Evolutionary conservation across 2,329 filamentous ascomycete genomes (phyloP).

Genomic region (Calonectria leucothoes): DNA sequence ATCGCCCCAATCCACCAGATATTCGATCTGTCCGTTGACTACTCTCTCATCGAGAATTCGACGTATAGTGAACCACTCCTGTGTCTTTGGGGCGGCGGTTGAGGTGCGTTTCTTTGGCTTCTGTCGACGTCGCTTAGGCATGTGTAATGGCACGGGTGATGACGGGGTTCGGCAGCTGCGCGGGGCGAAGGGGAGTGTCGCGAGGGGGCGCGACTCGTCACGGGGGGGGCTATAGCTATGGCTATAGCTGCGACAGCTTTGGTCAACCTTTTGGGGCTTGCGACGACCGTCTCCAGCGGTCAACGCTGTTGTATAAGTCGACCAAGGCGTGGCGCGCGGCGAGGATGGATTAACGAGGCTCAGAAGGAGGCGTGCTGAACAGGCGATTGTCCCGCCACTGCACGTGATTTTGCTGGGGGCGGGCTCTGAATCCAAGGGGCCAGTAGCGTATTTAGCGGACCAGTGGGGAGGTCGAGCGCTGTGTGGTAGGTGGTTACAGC

Average conservation of each 20-base stretch:
- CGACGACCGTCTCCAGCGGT: constrained; percentile 43
- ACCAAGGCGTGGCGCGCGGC: constrained; percentile 40
- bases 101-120: constrained; percentile 34
- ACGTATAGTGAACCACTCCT: constrained; percentile 49
- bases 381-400: constrained; percentile 38
- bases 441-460: constrained; percentile 28
- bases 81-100: constrained; percentile 31
- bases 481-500: neutral
- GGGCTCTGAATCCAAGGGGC: constrained; percentile 30
- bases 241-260: constrained; percentile 23
- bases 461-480: constrained; percentile 7
- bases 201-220: constrained; percentile 14
- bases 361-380: constrained; percentile 36
- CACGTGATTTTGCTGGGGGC: constrained; percentile 39
- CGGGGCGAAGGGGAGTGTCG: constrained; percentile 14
- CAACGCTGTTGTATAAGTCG: constrained; percentile 48
- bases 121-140: constrained; percentile 45
- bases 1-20: constrained; percentile 54
- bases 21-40: constrained; percentile 42
- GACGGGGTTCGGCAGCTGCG: constrained; percentile 19
- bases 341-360: constrained; percentile 37
- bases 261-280: constrained; percentile 29
- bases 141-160: constrained; percentile 40
- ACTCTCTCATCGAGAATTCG: constrained; percentile 50
- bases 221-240: constrained; percentile 9